Conservation (phyloP, 192 early-diverging fungal species). For the Umbelopsis isabellina region DNA sequence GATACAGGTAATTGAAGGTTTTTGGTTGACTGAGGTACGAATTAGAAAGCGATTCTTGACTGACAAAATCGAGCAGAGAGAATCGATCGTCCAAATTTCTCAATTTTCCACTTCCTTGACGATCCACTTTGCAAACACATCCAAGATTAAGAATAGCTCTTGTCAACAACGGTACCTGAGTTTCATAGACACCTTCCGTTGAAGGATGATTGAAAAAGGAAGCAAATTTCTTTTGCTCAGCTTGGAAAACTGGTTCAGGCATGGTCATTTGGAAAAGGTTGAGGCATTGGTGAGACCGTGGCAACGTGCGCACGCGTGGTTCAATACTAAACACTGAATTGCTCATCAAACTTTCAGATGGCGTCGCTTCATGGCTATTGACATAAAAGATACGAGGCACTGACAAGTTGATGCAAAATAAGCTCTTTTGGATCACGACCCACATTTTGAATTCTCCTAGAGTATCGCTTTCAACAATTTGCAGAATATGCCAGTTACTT, state of each 20-base stretch:
- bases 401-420: constrained; percentile 72
- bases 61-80: constrained; percentile 45
- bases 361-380: constrained; percentile 61
- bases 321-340: constrained; percentile 28
- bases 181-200: constrained; percentile 95
- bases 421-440: constrained; percentile 69
- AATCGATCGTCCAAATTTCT: constrained; percentile 51
- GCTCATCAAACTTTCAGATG: constrained; percentile 24
- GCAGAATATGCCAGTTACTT: constrained; percentile 82
- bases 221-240: constrained; percentile 72
- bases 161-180: constrained; percentile 77
- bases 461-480: constrained; percentile 80
- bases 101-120: constrained; percentile 13
- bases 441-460: constrained; percentile 91
- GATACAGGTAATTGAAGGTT: constrained; percentile 63
- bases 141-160: constrained; percentile 84
- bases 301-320: constrained; percentile 67
- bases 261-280: constrained; percentile 84
- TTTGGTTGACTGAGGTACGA: constrained; percentile 41
- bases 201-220: constrained; percentile 84
- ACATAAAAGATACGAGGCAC: constrained; percentile 88
- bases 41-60: neutral
- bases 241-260: constrained; percentile 77
- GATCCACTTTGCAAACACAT: constrained; percentile 53
- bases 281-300: constrained; percentile 69